A percentile compares a stretch with the other conserved stretches of the same genome.
phyloP scores from a whole-genome alignment of 1,284 basidiomycete species.

The Pseudozyma thailandica region DNA sequence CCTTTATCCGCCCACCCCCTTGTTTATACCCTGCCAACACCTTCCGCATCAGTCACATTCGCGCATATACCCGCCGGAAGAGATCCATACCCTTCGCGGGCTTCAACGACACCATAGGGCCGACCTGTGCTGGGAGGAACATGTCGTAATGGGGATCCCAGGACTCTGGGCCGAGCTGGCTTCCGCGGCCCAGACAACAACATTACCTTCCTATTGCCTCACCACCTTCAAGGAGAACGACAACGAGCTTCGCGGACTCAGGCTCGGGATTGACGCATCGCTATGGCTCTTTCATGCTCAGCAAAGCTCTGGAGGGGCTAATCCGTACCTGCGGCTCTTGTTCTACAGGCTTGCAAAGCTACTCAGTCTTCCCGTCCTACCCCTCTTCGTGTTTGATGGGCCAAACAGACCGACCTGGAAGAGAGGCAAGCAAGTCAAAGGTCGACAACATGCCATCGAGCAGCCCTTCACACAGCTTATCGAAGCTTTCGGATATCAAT shows the following conservation, averaged over 20 bases:
- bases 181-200: conserved; percentile 39
- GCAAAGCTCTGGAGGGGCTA: conserved; percentile 69
- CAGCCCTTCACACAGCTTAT: conserved; percentile 73
- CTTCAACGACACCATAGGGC: too few relatives aligned
- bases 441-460: conserved; percentile 61
- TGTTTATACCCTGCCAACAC: background rate
- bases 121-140: too few relatives aligned
- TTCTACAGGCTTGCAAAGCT: conserved; percentile 75
- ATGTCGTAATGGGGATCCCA: conserved; percentile 56
- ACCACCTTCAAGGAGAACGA: conserved; percentile 25
- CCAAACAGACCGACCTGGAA: conserved; percentile 84
- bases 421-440: conserved; percentile 77
- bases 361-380: conserved; percentile 80
- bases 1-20: conserved; percentile 2
- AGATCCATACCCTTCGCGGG: too few relatives aligned
- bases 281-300: conserved; percentile 71
- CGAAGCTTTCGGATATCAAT: conserved; percentile 82
- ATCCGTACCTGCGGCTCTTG: conserved; percentile 70
- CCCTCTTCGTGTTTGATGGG: conserved; percentile 94
- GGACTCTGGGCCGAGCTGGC: conserved; percentile 59
- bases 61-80: too few relatives aligned
- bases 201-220: conserved; percentile 42
- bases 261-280: conserved; percentile 62
- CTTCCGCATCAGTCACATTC: too few relatives aligned
- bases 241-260: conserved; percentile 26